Base-by-base conservation (phyloP, 2,329 filamentous ascomycete species). In the Penicillium sp. region DNA sequence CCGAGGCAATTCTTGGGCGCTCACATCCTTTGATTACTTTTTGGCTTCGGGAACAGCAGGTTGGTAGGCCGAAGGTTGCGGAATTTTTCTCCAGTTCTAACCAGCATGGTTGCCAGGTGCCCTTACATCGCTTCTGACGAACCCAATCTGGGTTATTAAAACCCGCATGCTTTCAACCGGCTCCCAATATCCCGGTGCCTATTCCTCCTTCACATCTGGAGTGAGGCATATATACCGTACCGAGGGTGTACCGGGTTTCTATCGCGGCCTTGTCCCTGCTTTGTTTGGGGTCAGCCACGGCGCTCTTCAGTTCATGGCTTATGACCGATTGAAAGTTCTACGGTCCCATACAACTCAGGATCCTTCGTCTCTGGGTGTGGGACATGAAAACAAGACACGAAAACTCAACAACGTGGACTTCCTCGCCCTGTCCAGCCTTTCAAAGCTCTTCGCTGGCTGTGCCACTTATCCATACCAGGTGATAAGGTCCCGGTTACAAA, bases 131-230 rank as follows among this genome's bases (percentile, higher is more conserved):
- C 78, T 90, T 29, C 82, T 93, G 63, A 98, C 95, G 29, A 98
- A 98, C 72, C 95, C 95, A 2, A 88, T 99, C 67, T 99, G 95
- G 95, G 95, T 99, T 3, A 87, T 99, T 73, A 98, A 98, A 80
- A 98, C 93, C 9, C 89, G 95, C 61, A 98, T 99, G 92, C 81
- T 98, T 24, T 91, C 92, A 29, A 93, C 90, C 4, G 90, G 95
- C 64, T 84, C 85, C 49, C 81, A 84, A 54, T 82, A 86, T 6
- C 84, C 82, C 2, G 91, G 91, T 14, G 95, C 93, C 1, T 99
- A 99, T 75, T 82, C 85, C 16, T 88, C 85, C 63, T 90, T 97
- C 80, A 78, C 82, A 63, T 82, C 87, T 49, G 95, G 95, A 27
- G 84, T 87, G 2, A 74, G 74, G 37, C 82, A 86, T 45, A 85